Base-by-base conservation (phyloP, 768 basidiomycete species). In the Gautieria morchelliformis region DNA sequence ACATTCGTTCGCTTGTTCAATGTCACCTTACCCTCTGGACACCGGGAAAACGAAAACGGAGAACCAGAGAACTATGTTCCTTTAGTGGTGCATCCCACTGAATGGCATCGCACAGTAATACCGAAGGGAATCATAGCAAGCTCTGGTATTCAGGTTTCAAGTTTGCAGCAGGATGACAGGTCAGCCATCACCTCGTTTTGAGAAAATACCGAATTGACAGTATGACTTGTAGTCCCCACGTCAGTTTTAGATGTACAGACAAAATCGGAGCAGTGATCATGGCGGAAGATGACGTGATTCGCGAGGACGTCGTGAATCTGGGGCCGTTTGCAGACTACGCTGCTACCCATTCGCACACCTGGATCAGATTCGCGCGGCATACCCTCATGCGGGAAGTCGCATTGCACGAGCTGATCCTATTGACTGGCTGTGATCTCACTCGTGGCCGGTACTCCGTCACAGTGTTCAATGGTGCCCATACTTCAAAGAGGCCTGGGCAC, bases 1-100 rank as follows among this genome's bases (percentile, higher is more conserved):
- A 35, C 41, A 7, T 62, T 62, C 49, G 41, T 60, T 32, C 53
- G 61, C 3, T 27, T 62, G 4, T 62, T 62, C 61, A 60, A 60
- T 48, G 61, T 58, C 0, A 62, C 49, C 9, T 52, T 59, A 17
- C 37, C 60, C 7, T 46, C 54, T 8, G 60, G 56, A 12, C 27
- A 62, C 35, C 50, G 30, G 22, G 45, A 41, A 4, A 60, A 62
- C 12, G 52, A 44, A 19, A 30, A 59, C 53, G 49, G 53, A 19
- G 53, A 44, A 45, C 53, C 53, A 44, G 27, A 24, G 10, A 11
- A 47, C 33, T 45, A 55, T 30, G 37, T 47, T 20, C 53, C 53
- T 24, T 39, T 55, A 10, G 30, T 35, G 15, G 27, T 55, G 2
- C 15, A 55, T 27, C 52, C 32, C 52, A 27, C 12, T 37, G 11